Base-by-base conservation (phyloP, 768 basidiomycete genomes). In the Coprinopsis cinerea region DNA sequence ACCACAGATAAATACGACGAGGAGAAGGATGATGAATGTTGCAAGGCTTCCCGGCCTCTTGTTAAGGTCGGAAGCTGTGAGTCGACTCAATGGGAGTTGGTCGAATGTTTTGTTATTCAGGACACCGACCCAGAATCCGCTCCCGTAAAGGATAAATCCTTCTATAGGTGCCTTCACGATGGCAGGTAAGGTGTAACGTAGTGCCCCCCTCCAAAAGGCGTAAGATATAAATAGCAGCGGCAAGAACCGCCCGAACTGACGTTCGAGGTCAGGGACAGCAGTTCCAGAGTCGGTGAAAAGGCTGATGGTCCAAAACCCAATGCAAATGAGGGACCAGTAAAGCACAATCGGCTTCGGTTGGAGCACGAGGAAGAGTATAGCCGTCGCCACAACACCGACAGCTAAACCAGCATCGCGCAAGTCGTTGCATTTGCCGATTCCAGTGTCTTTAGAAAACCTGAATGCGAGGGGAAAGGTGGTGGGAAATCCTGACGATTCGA, bases 291-390 rank as follows among this genome's bases (percentile, higher is more conserved):
- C 84, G 7, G 86, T 86, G 58, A 90, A 91, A 34, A 93, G 75
- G 0, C 79, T 70, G 47, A 90, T 72, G 56, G 93, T 89, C 90
- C 91, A 93, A 62, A 79, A 92, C 1, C 89, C 86, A 39, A 88
- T 85, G 67, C 81, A 88, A 4, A 88, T 79, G n/a, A 89, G 70
- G 58, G 75, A 82, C 85, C 86, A 88, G 64, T 75, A 89, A 2
- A 81, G 64, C 26, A 88, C 67, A 53, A 88, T 74, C 2, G 84
- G 72, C 57, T 71, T 79, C 1, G 87, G 87, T 14, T 87, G 82
- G 40, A 93, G 70, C 42, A 92, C 56, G 34, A 88, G 69, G 63
- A 88, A 89, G 39, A 92, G 68, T 24, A 81, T 56, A 59, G 75
- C 79, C 0, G 83, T 83, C 47, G 86, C 67, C 30, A 86, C 59